Base-by-base conservation (phyloP, 148 eudicot genomes). In the Arbutus unedo region DNA sequence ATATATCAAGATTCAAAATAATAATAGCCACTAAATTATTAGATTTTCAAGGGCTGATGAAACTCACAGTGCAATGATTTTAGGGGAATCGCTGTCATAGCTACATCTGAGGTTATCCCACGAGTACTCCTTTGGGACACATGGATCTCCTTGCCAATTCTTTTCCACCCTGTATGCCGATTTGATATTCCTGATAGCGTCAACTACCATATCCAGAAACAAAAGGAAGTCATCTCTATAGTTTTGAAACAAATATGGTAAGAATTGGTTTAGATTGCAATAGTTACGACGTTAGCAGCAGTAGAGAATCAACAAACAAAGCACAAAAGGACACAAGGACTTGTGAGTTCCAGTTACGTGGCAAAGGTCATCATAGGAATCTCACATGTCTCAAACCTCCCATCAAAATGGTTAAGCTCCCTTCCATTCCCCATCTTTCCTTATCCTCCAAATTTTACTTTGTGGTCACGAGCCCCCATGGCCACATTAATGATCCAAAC, bases 71-170 rank as follows among this genome's bases (percentile, higher is more conserved):
- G 41, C 21, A 8, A 62, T 21, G 41, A 62, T 62, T 62, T 5
- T 62, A 6, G 68, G 0, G 11, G 66, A 60, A 60, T 60, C n/a
- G 21, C 25, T n/a, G 2, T 21, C 67, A 21, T 60, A 60, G 67
- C 21, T 8, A 31, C 68, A 62, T 8, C 23, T 4, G 23, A 62
- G 68, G 14, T 1, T 11, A 7, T 62, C 38, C 68, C 68, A 62
- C 8, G 64, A 4, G 74, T 50, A 89, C 4, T 7, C 44, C 44
- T 43, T 59, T 19, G 93, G 91, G 56, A 44, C 67, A 62, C 91
- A 89, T 11, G 93, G 91, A 85, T 91, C 93, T 6, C 93, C 90
- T 84, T 89, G 91, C 93, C 91, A 89, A 41, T 86, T 84, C 71
- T 76, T 88, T 43, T 25, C 64, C 83, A 84, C 15, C 6, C 53